Conservation (phyloP, 1,284 basidiomycete species). For the Pyrrhoderma noxium region DNA sequence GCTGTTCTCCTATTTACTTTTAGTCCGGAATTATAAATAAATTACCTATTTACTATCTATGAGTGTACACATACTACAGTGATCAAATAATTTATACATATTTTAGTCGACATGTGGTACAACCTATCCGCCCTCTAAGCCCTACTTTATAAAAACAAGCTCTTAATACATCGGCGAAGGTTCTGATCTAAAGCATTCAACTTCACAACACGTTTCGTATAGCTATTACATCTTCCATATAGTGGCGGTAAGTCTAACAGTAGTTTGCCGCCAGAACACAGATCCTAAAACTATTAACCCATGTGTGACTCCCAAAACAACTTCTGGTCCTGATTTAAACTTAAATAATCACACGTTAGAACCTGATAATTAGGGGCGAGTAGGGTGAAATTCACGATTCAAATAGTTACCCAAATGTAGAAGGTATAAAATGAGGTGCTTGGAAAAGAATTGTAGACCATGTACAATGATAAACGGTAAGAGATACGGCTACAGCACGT, state of each 20-base stretch:
- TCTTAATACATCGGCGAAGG: too few species aligned
- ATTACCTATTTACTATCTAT: too few species aligned
- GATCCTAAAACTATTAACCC: slow-evolving; percentile 61
- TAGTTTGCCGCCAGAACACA: slow-evolving; percentile 70
- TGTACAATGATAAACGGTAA: slow-evolving; percentile 71
- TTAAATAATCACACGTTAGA: slow-evolving; percentile 28
- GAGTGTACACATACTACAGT: too few species aligned
- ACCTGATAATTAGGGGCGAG: slow-evolving; percentile 4
- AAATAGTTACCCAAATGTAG: slow-evolving; percentile 52
- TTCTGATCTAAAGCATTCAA: too few species aligned
- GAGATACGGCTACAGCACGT: slow-evolving; percentile 67
- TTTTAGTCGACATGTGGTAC: not conserved
- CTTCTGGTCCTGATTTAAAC: slow-evolving; percentile 55
- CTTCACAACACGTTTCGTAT: not conserved
- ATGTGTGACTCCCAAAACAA: slow-evolving; percentile 59
- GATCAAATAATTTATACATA: not conserved
- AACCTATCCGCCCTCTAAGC: too few species aligned
- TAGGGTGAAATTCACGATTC: slow-evolving; percentile 51
- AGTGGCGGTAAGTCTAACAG: slow-evolving; percentile 46
- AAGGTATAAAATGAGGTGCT: slow-evolving; percentile 71
- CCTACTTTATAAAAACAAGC: too few species aligned
- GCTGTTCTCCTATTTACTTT: too few species aligned
- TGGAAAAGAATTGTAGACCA: slow-evolving; percentile 69
- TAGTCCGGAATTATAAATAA: too few species aligned
- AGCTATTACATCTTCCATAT: slow-evolving; percentile 27